A percentile compares a stretch with the other conserved stretches of the same genome.
phyloP scores from a whole-genome alignment of 148 eudicot genomes.

The Salicornia ramosissima region DNA sequence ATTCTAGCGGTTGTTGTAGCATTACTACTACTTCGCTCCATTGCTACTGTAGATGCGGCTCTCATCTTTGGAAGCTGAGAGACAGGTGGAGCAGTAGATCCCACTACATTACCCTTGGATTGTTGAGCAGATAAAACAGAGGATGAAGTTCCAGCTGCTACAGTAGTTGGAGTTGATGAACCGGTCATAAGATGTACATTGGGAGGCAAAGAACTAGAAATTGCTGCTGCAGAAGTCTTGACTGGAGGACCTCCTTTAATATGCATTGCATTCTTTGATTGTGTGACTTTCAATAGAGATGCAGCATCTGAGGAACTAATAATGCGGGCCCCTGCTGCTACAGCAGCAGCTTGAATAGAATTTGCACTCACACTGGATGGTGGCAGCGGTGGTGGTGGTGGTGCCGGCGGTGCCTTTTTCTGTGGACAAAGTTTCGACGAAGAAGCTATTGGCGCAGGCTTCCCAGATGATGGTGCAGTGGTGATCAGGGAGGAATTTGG shows the following conservation, averaged over 20 bases:
- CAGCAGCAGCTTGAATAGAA: slow-evolving; percentile 69
- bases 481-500: slow-evolving; percentile 12
- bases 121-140: slow-evolving; percentile 29
- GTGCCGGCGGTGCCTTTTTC: slow-evolving; percentile 25
- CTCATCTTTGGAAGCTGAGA: slow-evolving; percentile 18
- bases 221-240: neutral
- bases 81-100: slow-evolving; percentile 25
- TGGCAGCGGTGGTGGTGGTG: slow-evolving; percentile 14
- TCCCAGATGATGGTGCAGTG: slow-evolving; percentile 25
- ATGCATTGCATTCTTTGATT: neutral
- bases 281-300: slow-evolving; percentile 41
- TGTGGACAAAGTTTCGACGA: slow-evolving; percentile 32
- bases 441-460: slow-evolving; percentile 15
- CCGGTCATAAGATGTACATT: slow-evolving; percentile 61
- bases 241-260: slow-evolving; percentile 4
- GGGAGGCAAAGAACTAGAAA: slow-evolving; percentile 16
- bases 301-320: slow-evolving; percentile 65
- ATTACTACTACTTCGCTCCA: slow-evolving; percentile 9
- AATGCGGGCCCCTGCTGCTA: slow-evolving; percentile 90
- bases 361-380: slow-evolving; percentile 32
- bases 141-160: slow-evolving; percentile 16
- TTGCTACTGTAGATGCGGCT: slow-evolving; percentile 5
- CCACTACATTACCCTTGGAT: slow-evolving; percentile 30
- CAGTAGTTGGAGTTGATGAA: slow-evolving; percentile 17
- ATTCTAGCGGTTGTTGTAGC: slow-evolving; percentile 14